Base-by-base conservation (phyloP, 2,329 filamentous ascomycete genomes). In the Capronia epimyces region DNA sequence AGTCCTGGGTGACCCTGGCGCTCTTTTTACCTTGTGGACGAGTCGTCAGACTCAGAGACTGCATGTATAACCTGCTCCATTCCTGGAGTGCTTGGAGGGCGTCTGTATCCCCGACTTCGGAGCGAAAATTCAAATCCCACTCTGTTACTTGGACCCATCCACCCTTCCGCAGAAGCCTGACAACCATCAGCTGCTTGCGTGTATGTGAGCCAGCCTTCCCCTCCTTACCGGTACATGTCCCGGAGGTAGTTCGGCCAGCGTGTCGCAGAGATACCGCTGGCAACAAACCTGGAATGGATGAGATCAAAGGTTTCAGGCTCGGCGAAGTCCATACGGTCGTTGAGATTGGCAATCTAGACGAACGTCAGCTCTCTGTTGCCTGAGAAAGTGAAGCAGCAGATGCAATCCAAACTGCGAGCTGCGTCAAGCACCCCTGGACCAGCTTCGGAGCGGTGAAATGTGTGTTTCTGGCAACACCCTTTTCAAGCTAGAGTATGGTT, bases 231-330 rank as follows among this genome's bases (percentile, higher is more conserved):
- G 31, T 53, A 29, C 22, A 53, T 53, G 43, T 53, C 51, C 25
- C 46, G 42, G 13, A 53, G 13, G 16, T 50, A 53, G 31, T 61
- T 68, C 1, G 70, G 70, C 78, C 79, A 82, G 10, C 51, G 22
- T n/a, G 41, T 46, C 59, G 82, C 71, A 43, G 72, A 75, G 51
- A 82, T 76, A 2, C 74, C 77, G 69, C 76, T 73, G 12, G 77
- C 75, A 1, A 77, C 76, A 49, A 79, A 74, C 2, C 81, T 71
- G n/a, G 76, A 74, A 61, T 83, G 80, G 27, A 83, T 74, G 52
- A 80, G 81, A 62, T 83, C 79, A 48, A 81, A 83, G 12, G 50
- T 41, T 10, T 24, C 46, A 20, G 51, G 21, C 20, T 50, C 51
- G 9, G 42, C 51, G 22, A 49, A 53, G 15, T 53, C 51, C 10